Conservation (phyloP, 805 yeast genomes). For the Yarrowia deformans region DNA sequence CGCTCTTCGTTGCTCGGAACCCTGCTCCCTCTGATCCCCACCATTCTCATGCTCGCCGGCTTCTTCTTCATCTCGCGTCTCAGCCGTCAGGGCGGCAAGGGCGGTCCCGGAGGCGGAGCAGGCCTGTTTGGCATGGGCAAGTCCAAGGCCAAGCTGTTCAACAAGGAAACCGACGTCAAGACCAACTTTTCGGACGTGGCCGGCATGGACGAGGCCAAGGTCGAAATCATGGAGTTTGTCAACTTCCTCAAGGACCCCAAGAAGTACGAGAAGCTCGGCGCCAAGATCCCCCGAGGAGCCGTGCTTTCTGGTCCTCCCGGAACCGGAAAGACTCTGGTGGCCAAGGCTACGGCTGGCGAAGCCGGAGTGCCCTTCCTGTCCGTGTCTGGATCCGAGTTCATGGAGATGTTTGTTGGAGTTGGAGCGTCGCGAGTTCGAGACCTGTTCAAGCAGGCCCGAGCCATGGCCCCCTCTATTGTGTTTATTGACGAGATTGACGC, state of each 20-base stretch:
- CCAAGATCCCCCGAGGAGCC: slow-evolving; percentile 98
- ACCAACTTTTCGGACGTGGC: slow-evolving; percentile 94
- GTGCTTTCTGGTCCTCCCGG: slow-evolving; percentile 98
- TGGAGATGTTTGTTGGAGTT: slow-evolving; percentile 98
- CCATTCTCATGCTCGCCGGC: slow-evolving; percentile 86
- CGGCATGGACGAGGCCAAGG: slow-evolving; percentile 96
- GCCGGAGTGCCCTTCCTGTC: slow-evolving; percentile 97
- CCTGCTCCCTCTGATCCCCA: slow-evolving; percentile 82
- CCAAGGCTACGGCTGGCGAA: slow-evolving; percentile 99
- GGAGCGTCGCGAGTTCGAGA: slow-evolving; percentile 99
- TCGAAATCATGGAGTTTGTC: slow-evolving; percentile 97
- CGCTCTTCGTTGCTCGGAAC: slow-evolving; percentile 72
- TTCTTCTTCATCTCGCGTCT: slow-evolving; percentile 80
- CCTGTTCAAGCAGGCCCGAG: slow-evolving; percentile 88
- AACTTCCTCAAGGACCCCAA: slow-evolving; percentile 87
- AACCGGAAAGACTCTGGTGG: slow-evolving; percentile 96
- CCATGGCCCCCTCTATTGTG: slow-evolving; percentile 93
- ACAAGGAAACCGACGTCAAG: slow-evolving; percentile 89
- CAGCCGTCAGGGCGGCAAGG: slow-evolving; percentile 51
- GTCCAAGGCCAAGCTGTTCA: slow-evolving; percentile 88
- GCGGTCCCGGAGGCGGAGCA: slow-evolving; percentile 75
- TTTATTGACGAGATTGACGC: slow-evolving; percentile 99
- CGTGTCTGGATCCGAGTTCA: slow-evolving; percentile 97
- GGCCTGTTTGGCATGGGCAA: slow-evolving; percentile 87
- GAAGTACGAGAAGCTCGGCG: slow-evolving; percentile 91